These are phyloP conservation scores for Platismatia glauca DNA, from an alignment of 495 filamentous ascomycete species.

Conservation along the genomic window DNA sequence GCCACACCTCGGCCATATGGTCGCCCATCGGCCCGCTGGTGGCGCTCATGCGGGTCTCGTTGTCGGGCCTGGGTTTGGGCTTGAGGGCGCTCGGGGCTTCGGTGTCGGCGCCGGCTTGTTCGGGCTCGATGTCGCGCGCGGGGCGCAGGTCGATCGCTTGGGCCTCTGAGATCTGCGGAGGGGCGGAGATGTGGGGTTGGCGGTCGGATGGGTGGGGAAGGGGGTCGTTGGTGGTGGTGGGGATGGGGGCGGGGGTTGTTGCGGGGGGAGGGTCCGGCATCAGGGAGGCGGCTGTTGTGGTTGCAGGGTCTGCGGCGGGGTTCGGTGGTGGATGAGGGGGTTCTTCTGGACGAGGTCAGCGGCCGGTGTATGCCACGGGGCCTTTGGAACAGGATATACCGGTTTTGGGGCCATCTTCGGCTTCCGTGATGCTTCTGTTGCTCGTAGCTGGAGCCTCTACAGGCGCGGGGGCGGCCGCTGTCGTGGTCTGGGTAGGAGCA, in stretches of 20 bases:
- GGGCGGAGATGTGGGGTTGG: slow-evolving; percentile 5
- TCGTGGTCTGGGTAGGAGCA: neutral
- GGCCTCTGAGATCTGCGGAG: slow-evolving; percentile 8
- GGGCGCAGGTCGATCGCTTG: slow-evolving; percentile 9
- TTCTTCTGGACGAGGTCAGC: neutral
- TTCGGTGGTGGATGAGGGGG: neutral
- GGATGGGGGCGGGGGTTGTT: neutral
- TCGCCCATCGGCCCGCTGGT: slow-evolving; percentile 22
- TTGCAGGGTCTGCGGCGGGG: neutral
- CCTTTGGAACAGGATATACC: neutral
- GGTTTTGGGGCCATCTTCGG: neutral
- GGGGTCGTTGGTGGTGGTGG: neutral
- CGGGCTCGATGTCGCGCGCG: neutral
- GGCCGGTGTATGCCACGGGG: neutral
- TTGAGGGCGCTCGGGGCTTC: neutral
- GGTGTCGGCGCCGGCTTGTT: neutral
- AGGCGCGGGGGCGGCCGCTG: slow-evolving; percentile 8
- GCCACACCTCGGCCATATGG: slow-evolving; percentile 19
- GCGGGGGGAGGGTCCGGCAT: neutral
- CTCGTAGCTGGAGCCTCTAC: slow-evolving; percentile 3
- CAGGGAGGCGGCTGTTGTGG: neutral
- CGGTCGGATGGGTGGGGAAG: neutral
- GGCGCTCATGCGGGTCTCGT: slow-evolving; percentile 22
- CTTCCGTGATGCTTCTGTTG: neutral
- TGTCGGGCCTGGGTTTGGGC: neutral